Conservation (phyloP, 1,139 yeast species). For the Nadsonia commutata region DNA sequence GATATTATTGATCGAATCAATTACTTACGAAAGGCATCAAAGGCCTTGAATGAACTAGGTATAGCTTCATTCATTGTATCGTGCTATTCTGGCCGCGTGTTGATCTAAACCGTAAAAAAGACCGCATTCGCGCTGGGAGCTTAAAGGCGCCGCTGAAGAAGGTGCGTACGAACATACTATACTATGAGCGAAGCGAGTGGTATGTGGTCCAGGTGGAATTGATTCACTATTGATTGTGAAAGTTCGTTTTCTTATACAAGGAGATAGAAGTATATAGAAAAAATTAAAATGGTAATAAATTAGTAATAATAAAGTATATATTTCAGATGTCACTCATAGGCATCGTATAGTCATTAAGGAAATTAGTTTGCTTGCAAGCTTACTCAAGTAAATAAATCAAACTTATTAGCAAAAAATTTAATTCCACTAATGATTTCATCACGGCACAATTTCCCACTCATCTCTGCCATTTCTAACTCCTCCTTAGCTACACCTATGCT, state of each 20-base stretch:
- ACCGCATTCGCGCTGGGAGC: neutral
- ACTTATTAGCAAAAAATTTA: conserved; percentile 22
- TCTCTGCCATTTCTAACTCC: conserved; percentile 48
- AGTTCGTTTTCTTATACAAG: too few species aligned
- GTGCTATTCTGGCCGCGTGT: neutral
- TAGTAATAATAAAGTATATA: too few species aligned
- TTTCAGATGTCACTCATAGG: too few species aligned
- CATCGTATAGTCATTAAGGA: too few species aligned
- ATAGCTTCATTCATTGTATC: neutral
- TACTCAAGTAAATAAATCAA: conserved; percentile 3
- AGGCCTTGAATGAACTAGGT: neutral
- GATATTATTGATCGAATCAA: neutral
- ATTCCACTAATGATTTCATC: conserved; percentile 56
- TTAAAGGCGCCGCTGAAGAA: too few species aligned
- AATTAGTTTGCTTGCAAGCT: too few species aligned
- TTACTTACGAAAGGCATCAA: neutral
- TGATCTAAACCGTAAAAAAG: neutral
- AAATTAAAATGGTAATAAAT: too few species aligned
- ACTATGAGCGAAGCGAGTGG: too few species aligned
- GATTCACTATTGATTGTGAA: too few species aligned
- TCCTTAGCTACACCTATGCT: conserved; percentile 55
- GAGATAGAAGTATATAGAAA: too few species aligned
- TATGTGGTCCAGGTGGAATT: too few species aligned
- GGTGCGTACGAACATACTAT: too few species aligned
- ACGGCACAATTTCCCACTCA: conserved; percentile 41